Conservation (phyloP, 441 rosid species). For the Populus trichocarpa region DNA sequence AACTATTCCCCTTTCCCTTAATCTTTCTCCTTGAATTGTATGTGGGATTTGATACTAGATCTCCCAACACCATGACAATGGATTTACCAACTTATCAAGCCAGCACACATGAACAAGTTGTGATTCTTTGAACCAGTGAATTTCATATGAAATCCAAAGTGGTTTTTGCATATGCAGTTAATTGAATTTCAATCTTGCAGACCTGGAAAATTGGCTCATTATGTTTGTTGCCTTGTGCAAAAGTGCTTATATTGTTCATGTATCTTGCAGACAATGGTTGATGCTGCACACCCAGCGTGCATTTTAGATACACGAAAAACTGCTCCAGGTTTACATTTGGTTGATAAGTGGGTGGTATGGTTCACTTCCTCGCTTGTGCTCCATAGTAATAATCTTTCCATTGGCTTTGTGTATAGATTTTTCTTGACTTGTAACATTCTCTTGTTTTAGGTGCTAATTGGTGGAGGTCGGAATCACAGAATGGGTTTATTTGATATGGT, state of each 20-base stretch:
- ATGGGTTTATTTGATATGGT: slow-evolving; percentile 99
- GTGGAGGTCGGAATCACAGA: slow-evolving; percentile 90
- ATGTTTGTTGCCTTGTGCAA: background rate
- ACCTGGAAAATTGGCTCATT: background rate
- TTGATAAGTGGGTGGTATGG: slow-evolving; percentile 95
- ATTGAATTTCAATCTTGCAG: slow-evolving; percentile 3
- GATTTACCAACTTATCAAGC: background rate
- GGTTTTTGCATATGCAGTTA: background rate
- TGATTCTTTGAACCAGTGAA: background rate
- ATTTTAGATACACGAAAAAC: slow-evolving; percentile 95
- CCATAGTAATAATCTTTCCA: slow-evolving; percentile 8
- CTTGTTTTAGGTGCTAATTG: slow-evolving; percentile 67
- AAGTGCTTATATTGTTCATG: slow-evolving; percentile 6
- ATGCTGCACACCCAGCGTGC: slow-evolving; percentile 82
- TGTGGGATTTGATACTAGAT: background rate
- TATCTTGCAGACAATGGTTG: slow-evolving; percentile 77
- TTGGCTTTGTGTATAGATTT: slow-evolving; percentile 9
- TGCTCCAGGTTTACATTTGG: slow-evolving; percentile 86
- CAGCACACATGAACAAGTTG: background rate
- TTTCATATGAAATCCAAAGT: background rate
- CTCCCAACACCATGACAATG: background rate
- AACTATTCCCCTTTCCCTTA: background rate
- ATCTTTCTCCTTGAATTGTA: background rate
- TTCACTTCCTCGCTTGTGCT: slow-evolving; percentile 26
- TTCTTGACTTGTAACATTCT: slow-evolving; percentile 25